A percentile compares a stretch with the other conserved stretches of the same genome.
phyloP scores from a whole-genome alignment of 1,284 basidiomycete genomes.

The Ustilago cynodontis region DNA sequence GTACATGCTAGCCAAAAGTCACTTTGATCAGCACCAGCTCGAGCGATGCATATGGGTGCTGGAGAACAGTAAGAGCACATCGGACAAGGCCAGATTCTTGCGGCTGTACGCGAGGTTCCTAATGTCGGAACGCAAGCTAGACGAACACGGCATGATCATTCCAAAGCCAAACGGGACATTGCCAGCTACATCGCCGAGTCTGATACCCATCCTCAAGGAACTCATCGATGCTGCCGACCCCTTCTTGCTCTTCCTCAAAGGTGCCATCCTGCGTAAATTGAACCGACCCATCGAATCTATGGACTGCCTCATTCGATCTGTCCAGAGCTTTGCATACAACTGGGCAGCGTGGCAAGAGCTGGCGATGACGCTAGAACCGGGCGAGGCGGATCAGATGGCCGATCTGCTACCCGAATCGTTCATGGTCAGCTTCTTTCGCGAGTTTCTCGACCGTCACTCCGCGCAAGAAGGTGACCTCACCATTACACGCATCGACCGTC shows the following conservation, averaged over 20 bases:
- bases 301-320: conserved; percentile 82
- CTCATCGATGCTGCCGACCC: conserved; percentile 59
- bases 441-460: conserved; percentile 89
- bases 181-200: conserved; percentile 42
- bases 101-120: conserved; percentile 85
- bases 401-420: conserved; percentile 80
- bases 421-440: conserved; percentile 84
- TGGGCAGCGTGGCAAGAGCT: conserved; percentile 85
- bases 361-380: conserved; percentile 61
- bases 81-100: conserved; percentile 79
- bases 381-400: conserved; percentile 67
- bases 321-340: conserved; percentile 89
- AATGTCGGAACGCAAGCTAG: conserved; percentile 61
- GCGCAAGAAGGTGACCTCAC: conserved; percentile 68
- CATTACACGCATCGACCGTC: conserved; percentile 66
- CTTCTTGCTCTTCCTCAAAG: conserved; percentile 67
- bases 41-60: conserved; percentile 76
- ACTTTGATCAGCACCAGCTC: conserved; percentile 84
- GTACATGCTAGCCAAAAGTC: conserved; percentile 80
- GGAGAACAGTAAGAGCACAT: conserved; percentile 33
- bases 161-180: conserved; percentile 46
- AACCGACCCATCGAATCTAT: conserved; percentile 77
- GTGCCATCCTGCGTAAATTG: conserved; percentile 65
- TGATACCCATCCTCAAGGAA: conserved; percentile 60
- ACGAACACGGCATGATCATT: conserved; percentile 58